These are phyloP conservation scores for Neurospora sp. DNA, from an alignment of 495 filamentous ascomycete genomes.

Conservation along the genomic window DNA sequence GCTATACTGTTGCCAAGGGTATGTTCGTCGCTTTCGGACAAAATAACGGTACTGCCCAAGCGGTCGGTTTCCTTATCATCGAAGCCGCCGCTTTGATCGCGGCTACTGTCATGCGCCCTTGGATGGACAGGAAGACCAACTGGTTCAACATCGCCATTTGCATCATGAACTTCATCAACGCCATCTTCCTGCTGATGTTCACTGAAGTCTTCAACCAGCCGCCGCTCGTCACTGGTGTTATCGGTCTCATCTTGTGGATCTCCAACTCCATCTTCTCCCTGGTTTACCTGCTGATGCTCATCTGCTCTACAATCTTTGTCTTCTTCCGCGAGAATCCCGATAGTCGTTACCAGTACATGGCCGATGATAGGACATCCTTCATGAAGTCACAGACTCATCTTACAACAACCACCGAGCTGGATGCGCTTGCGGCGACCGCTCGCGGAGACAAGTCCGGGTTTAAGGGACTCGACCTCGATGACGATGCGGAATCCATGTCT, in stretches of 20 bases:
- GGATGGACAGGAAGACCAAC: conserved; percentile 99
- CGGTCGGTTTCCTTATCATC: conserved; percentile 73
- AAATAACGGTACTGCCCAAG: conserved; percentile 59
- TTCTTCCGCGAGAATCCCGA: conserved; percentile 93
- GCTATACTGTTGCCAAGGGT: conserved; percentile 73
- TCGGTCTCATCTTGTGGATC: conserved; percentile 93
- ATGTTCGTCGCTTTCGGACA: conserved; percentile 89
- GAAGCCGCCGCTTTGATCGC: conserved; percentile 73
- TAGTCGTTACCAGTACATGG: conserved; percentile 91
- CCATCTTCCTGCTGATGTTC: conserved; percentile 76
- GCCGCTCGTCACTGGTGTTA: conserved; percentile 81
- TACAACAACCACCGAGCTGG: conserved; percentile 74
- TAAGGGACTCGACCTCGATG: conserved; percentile 59
- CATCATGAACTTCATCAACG: conserved; percentile 82
- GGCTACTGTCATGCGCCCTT: conserved; percentile 76
- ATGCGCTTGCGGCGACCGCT: conserved; percentile 87
- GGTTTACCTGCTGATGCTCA: conserved; percentile 76
- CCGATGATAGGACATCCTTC: conserved; percentile 90
- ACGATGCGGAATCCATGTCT: conserved; percentile 62
- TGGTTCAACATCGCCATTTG: conserved; percentile 92
- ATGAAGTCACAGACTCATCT: conserved; percentile 94
- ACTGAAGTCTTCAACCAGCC: conserved; percentile 80
- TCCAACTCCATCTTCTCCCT: conserved; percentile 81
- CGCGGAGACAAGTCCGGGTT: conserved; percentile 77
- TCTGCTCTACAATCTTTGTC: conserved; percentile 74